Conservation (phyloP, 2,329 filamentous ascomycete genomes). For the Chrysoporthe deuterocubensis region DNA sequence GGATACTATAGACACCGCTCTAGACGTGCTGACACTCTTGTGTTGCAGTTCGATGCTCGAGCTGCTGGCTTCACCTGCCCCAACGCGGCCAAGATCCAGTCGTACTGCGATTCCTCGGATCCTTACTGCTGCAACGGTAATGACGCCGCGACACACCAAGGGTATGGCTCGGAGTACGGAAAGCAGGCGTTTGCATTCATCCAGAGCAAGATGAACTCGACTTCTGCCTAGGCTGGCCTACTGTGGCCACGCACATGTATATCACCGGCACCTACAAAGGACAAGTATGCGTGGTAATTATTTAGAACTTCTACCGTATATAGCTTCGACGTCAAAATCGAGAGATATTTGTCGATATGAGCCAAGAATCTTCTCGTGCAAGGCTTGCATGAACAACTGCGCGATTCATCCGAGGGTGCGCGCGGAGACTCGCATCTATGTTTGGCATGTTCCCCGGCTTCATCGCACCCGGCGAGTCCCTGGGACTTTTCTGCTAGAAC, state of each 20-base stretch:
- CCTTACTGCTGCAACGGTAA: conserved; percentile 67
- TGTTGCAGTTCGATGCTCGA: conserved; percentile 57
- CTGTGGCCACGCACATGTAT: background rate
- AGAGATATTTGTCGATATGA: background rate
- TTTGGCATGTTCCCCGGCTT: background rate
- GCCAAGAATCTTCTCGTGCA: too few relatives aligned
- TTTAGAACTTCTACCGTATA: background rate
- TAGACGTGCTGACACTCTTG: background rate
- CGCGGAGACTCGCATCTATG: background rate
- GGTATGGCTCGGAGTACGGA: conserved; percentile 61
- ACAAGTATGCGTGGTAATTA: too few relatives aligned
- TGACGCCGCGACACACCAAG: conserved; percentile 57
- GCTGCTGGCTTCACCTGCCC: conserved; percentile 58
- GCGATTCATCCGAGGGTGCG: background rate
- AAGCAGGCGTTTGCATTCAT: conserved; percentile 59
- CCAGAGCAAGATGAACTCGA: conserved; percentile 49
- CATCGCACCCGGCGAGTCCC: background rate
- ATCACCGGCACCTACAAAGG: too few relatives aligned
- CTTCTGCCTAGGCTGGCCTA: background rate
- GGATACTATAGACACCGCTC: background rate
- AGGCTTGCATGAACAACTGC: background rate
- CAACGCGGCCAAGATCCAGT: conserved; percentile 58
- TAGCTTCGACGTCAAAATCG: background rate
- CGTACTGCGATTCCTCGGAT: conserved; percentile 63
- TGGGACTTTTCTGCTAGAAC: background rate